Base-by-base conservation (phyloP, 352 stramenopile species). In the Globisporangium recalcitrans region DNA sequence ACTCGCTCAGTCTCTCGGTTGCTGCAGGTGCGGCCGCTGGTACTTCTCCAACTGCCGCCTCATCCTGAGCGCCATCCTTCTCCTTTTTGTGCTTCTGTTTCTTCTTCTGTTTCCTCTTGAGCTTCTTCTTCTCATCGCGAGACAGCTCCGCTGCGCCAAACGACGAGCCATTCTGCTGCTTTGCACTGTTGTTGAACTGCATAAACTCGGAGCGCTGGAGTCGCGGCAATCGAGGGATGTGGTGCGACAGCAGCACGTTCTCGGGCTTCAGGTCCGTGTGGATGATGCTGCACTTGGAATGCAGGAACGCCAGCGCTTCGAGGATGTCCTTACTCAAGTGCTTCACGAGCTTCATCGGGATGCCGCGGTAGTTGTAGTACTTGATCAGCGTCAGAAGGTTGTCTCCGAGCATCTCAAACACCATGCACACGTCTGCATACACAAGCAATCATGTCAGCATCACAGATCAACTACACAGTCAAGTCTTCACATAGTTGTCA, bases 241-340 rank as follows among this genome's bases (percentile, higher is more conserved):
- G 75, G 60, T 87, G 73, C 51, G 72, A 93, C 1, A 99, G 73
- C 46, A 99, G 69, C 22, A 99, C 93, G 73, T 99, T 99, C 75
- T 99, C 98, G 0, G 97, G 97, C 69, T 99, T 99, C 5, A 99
- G 75, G 82, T 99, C 97, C 5, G 97, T 99, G 82, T 99, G 98
- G 75, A 99, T 99, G 68, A 99, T 99, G 60, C 97, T 68, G 78
- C 97, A 99, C 65, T 98, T 90, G 52, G 87, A 54, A 72, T 99
- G 97, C 14, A 99, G 75, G 75, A 99, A 99, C 55, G 98, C 95
- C 19, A 99, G 80, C 14, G 88, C 97, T 65, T 96, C 84, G 55
- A 97, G 95, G 60, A 99, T 98, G 64, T 99, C 92, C 29, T 80
- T 80, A 13, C 93, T 90, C 65, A 99, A 91, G 31, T 86, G 89